These are phyloP conservation scores for Claviceps paspali DNA, from an alignment of 2,329 filamentous ascomycete species.

Conservation along the genomic window DNA sequence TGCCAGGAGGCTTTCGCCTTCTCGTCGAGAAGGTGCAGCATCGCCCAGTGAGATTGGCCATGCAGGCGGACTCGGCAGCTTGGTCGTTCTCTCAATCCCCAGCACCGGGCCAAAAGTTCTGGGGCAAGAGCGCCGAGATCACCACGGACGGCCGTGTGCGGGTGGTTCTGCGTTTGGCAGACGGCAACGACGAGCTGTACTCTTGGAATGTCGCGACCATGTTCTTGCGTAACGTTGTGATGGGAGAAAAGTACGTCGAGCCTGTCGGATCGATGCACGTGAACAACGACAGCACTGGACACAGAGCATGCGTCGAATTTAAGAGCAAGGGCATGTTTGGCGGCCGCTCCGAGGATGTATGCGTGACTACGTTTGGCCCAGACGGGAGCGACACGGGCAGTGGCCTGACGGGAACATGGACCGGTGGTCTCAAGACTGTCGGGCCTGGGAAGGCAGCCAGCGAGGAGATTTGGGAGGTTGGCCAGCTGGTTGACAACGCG, in stretches of 20 bases:
- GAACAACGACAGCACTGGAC: conserved; percentile 66
- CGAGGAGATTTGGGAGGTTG: conserved; percentile 64
- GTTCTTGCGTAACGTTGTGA: conserved; percentile 90
- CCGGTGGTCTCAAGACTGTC: conserved; percentile 50
- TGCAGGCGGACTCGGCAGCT: conserved; percentile 71
- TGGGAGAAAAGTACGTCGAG: conserved; percentile 96
- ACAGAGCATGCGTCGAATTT: conserved; percentile 78
- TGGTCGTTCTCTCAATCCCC: conserved; percentile 87
- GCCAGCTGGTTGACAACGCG: conserved; percentile 63
- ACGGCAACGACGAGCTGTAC: conserved; percentile 65
- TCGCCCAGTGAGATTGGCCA: conserved; percentile 79
- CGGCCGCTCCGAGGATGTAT: conserved; percentile 79
- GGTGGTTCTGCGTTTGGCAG: conserved; percentile 49
- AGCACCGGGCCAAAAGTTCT: conserved; percentile 88
- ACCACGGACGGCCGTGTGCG: conserved; percentile 81
- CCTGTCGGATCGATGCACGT: conserved; percentile 84
- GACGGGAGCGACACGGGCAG: conserved; percentile 51
- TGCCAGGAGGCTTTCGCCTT: conserved; percentile 63
- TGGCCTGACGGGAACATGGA: conserved; percentile 75
- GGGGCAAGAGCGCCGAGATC: conserved; percentile 92
- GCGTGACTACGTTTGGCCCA: conserved; percentile 54
- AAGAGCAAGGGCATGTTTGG: conserved; percentile 96
- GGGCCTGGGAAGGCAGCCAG: conserved; percentile 45
- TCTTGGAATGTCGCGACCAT: conserved; percentile 80
- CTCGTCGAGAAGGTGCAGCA: conserved; percentile 94